Evolutionary conservation across 2,329 filamentous ascomycete species (phyloP).

Genomic region (Colletotrichum truncatum): DNA sequence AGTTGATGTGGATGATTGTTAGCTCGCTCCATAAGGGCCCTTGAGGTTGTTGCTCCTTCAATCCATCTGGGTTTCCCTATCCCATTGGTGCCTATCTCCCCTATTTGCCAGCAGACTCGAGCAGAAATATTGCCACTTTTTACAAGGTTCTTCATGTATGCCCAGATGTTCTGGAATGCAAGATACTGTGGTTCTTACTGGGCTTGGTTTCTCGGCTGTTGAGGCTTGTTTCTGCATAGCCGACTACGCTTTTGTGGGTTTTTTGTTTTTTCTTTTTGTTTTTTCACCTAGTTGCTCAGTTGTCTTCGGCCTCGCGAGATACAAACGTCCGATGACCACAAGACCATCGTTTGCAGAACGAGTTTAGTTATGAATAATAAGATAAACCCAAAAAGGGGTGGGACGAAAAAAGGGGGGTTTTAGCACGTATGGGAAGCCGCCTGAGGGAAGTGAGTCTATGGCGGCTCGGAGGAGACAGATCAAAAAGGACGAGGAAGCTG

Average conservation of each 20-base stretch:
- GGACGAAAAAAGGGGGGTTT: too few relatives aligned
- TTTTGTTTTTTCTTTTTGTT: not conserved
- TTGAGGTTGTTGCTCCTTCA: conserved; percentile 6
- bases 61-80: not conserved
- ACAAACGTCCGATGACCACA: not conserved
- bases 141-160: conserved; percentile 15
- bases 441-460: too few relatives aligned
- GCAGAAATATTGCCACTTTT: not conserved
- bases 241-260: conserved; percentile 11
- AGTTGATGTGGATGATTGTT: not conserved
- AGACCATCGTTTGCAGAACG: not conserved
- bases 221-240: conserved; percentile 18
- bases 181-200: conserved; percentile 9
- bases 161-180: not conserved
- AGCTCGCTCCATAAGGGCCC: too few relatives aligned
- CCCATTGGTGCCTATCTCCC: not conserved
- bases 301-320: not conserved
- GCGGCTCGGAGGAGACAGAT: too few relatives aligned
- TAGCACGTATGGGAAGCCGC: too few relatives aligned
- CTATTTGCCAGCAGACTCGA: not conserved
- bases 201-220: conserved; percentile 12
- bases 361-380: not conserved
- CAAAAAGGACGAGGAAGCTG: too few relatives aligned
- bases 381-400: too few relatives aligned
- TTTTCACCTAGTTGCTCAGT: not conserved